Evolutionary conservation across 192 early-diverging fungal genomes (phyloP), one percentile per base, ranked within the genome.

Genomic region (Coemansia sp.): DNA sequence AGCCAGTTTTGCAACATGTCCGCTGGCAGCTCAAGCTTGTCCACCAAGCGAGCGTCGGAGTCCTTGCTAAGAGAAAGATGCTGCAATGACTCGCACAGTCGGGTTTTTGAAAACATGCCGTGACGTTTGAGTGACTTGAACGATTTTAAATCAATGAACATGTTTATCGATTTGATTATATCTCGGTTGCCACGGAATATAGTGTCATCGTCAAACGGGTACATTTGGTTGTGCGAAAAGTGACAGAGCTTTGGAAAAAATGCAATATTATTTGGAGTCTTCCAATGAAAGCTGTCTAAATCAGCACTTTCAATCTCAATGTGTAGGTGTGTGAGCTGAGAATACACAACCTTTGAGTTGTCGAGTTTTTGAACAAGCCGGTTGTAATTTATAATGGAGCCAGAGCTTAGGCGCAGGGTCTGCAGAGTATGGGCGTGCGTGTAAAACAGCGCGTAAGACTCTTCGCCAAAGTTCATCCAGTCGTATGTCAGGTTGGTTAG

Each of bases 171-270:
- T 17, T 35, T 26, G 10, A 55, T 55, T 29, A 6, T 55, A 2
- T 35, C 27, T 19, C 57, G 57, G 9, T 43, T 59, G 35, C 57
- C 35, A 9, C 57, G 22, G 8, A 43, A 59, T 29, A 59, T 19
- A 10, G 57, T 59, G 16, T 59, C 38, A 43, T 59, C 41, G 3
- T 22, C 21, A 25, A 59, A 59, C 17, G 57, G 41, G 22, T 59
- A 45, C 16, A 59, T 17, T 17, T 59, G 57, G 21, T 59, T 59
- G 19, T n/a, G 12, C 9, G 17, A n/a, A 25, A 59, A 43, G 3
- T 12, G 11, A 7, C n/a, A 10, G n/a, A 59, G 38, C 16, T 8
- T 5, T 17, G 57, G 57, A 43, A 59, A 59, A n/a, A 27, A 43
- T 29, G 23, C 57, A 17, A n/a, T 59, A n/a, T 29, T 59, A 19